A percentile compares a stretch with the other conserved stretches of the same genome.
Evolutionary conservation across 805 yeast genomes (phyloP).

Genomic region (Wickerhamomyces kurtzmanii): DNA sequence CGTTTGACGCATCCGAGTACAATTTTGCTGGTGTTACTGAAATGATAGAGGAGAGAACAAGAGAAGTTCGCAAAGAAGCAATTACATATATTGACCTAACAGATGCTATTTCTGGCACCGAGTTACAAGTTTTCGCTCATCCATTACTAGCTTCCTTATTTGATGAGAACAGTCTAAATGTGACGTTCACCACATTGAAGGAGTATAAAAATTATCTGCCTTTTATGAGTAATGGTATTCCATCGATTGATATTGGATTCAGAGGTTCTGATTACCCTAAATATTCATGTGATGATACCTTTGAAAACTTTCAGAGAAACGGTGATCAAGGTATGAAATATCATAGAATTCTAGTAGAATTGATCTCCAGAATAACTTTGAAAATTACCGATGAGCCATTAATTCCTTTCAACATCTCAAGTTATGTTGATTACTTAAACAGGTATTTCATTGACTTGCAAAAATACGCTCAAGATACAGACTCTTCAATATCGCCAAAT

Average conservation of each 20-base stretch:
- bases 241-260: constrained; percentile 53
- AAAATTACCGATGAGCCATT: constrained; percentile 67
- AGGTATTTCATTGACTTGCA: constrained; percentile 37
- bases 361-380: constrained; percentile 43
- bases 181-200: constrained; percentile 19
- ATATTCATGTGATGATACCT: constrained; percentile 55
- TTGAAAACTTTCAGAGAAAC: constrained; percentile 38
- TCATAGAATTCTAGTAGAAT: constrained; percentile 45
- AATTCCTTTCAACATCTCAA: constrained; percentile 54
- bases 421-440: constrained; percentile 33
- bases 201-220: constrained; percentile 61
- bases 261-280: constrained; percentile 32
- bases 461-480: constrained; percentile 19
- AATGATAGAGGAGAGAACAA: constrained; percentile 51
- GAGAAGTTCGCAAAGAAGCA: constrained; percentile 47
- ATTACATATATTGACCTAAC: constrained; percentile 67
- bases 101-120: constrained; percentile 46
- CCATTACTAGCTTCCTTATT: constrained; percentile 51
- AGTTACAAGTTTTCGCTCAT: constrained; percentile 47
- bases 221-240: constrained; percentile 55
- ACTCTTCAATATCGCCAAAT: constrained; percentile 15
- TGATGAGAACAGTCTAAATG: constrained; percentile 18
- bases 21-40: constrained; percentile 82
- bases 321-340: constrained; percentile 48
- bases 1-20: constrained; percentile 76